Conservation (phyloP, 768 basidiomycete species). For the Dacryopinax primogenitus region DNA sequence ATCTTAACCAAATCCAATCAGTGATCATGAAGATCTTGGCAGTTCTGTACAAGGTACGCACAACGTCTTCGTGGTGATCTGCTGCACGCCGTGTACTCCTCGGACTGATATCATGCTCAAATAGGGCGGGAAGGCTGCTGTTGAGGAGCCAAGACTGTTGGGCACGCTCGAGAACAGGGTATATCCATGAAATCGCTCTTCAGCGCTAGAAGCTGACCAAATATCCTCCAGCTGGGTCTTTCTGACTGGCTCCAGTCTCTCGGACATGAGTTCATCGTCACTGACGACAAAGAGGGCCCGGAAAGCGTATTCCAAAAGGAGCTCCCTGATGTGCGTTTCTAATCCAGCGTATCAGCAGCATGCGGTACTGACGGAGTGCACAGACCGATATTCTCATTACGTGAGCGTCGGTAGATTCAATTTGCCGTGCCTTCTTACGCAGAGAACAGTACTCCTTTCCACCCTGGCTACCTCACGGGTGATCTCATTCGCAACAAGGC, state of each 20-base stretch:
- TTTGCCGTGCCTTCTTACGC: slow-evolving; percentile 16
- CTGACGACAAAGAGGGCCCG: slow-evolving; percentile 70
- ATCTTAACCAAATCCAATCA: not conserved
- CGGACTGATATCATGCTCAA: slow-evolving; percentile 31
- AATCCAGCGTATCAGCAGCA: not conserved
- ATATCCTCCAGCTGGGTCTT: slow-evolving; percentile 48
- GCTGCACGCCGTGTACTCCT: not conserved
- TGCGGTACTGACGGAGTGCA: slow-evolving; percentile 3
- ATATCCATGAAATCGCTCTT: not conserved
- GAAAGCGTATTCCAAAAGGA: slow-evolving; percentile 74
- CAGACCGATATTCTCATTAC: not conserved
- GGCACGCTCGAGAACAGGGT: slow-evolving; percentile 65
- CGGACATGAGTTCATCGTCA: slow-evolving; percentile 68
- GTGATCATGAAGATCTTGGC: slow-evolving; percentile 2
- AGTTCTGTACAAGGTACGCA: not conserved
- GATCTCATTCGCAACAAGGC: slow-evolving; percentile 65
- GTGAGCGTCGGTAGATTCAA: not conserved
- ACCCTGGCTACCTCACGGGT: slow-evolving; percentile 68
- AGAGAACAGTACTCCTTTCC: slow-evolving; percentile 68
- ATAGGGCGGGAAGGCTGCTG: slow-evolving; percentile 51
- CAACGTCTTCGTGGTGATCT: not conserved
- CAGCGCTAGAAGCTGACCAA: not conserved
- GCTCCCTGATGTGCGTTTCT: slow-evolving; percentile 51
- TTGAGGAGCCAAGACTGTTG: slow-evolving; percentile 58
- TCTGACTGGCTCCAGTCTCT: slow-evolving; percentile 51